These are phyloP conservation scores for Passiflora organensis DNA, from an alignment of 345 rosid species.

Conservation along the genomic window DNA sequence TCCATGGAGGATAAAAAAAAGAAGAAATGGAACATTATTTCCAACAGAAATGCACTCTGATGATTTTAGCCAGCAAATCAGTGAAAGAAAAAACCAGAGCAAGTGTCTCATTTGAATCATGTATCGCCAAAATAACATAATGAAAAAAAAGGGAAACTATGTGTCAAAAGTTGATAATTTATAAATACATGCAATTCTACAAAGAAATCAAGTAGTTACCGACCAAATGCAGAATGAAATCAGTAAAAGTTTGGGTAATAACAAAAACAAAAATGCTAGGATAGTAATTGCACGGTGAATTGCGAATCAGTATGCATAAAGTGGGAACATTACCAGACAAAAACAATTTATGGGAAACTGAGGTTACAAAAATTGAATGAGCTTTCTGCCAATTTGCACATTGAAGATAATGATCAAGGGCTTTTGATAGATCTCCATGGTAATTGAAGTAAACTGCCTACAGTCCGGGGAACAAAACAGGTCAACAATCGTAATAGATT, in stretches of 20 bases:
- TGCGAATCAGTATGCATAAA: conserved; percentile 5
- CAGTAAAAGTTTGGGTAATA: no score
- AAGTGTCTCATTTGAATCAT: no score
- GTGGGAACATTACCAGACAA: conserved; percentile 49
- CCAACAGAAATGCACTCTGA: background rate
- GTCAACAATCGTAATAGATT: conserved; percentile 1
- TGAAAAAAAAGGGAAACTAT: no score
- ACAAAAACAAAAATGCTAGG: background rate
- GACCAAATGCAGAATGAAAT: no score
- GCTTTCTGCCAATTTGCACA: conserved; percentile 90
- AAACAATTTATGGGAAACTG: conserved; percentile 67
- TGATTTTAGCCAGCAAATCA: no score
- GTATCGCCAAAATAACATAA: no score
- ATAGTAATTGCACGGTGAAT: conserved; percentile 4
- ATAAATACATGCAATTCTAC: no score
- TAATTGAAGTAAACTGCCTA: conserved; percentile 83
- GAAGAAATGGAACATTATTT: background rate
- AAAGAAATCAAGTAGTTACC: no score
- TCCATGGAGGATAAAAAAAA: background rate
- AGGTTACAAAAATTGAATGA: conserved; percentile 70
- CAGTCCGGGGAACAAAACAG: conserved; percentile 15
- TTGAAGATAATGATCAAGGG: conserved; percentile 80
- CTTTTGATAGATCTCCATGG: conserved; percentile 57
- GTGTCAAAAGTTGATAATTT: no score
- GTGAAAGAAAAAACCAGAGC: no score